A percentile compares a stretch with the other conserved stretches of the same genome.
These are phyloP conservation scores for Ascosphaera apis DNA, from an alignment of 2,329 filamentous ascomycete genomes.

Conservation along the genomic window DNA sequence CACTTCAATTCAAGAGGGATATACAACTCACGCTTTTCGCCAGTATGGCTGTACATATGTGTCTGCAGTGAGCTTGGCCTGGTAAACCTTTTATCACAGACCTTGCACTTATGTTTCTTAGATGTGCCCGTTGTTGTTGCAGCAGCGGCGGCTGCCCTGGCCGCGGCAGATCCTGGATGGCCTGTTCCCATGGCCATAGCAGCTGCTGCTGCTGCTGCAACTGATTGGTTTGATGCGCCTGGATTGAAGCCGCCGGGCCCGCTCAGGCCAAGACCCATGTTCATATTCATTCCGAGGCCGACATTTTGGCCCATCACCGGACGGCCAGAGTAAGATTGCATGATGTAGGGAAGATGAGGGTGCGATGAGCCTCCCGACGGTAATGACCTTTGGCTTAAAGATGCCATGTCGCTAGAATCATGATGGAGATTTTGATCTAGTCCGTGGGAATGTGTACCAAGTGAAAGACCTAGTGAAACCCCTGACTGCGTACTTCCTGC, in stretches of 20 bases:
- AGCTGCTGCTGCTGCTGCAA: not conserved
- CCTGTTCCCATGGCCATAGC: not conserved
- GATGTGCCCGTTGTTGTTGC: not conserved
- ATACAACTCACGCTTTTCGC: slow-evolving; percentile 79
- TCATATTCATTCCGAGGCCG: no score
- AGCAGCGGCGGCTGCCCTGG: not conserved
- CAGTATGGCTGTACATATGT: slow-evolving; percentile 96
- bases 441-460: not conserved
- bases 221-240: not conserved
- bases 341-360: not conserved
- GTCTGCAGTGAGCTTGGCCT: slow-evolving; percentile 85
- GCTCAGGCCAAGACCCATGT: not conserved
- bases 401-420: not conserved
- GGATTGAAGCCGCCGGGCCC: not conserved
- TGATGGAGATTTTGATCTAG: not conserved
- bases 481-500: not conserved
- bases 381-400: not conserved
- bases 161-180: not conserved
- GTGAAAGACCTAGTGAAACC: not conserved
- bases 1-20: not conserved
- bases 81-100: slow-evolving; percentile 94
- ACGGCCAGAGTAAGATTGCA: not conserved
- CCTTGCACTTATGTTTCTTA: slow-evolving; percentile 99
- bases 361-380: not conserved
- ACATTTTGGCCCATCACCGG: not conserved